Conservation (phyloP, 2,329 filamentous ascomycete species). For the Fusarium sp. region DNA sequence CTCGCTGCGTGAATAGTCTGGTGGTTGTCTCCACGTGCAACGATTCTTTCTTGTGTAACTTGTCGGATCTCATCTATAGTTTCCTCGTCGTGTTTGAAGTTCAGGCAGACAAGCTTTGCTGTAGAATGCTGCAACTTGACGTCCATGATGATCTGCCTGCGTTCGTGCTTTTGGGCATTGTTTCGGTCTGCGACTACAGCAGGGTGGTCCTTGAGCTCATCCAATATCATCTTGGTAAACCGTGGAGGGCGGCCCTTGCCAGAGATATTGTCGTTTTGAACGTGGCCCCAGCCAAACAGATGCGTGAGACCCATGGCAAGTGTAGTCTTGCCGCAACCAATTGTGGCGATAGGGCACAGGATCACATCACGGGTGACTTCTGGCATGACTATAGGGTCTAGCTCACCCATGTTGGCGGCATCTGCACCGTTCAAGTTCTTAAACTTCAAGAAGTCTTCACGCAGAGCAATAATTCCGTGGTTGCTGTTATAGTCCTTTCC, state of each 20-base stretch:
- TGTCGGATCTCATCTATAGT: conserved; percentile 78
- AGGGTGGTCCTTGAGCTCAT: conserved; percentile 71
- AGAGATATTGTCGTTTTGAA: conserved; percentile 97
- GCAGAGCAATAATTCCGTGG: conserved; percentile 92
- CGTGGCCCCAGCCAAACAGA: conserved; percentile 90
- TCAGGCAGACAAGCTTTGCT: conserved; percentile 83
- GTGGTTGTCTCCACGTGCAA: conserved; percentile 92
- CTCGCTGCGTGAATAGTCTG: conserved; percentile 94
- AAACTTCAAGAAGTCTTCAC: conserved; percentile 86
- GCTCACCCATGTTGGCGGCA: conserved; percentile 80
- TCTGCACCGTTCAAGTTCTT: conserved; percentile 90
- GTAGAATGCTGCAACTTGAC: conserved; percentile 71
- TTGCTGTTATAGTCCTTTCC: conserved; percentile 83
- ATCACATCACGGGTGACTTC: conserved; percentile 77
- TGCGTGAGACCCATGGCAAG: conserved; percentile 83
- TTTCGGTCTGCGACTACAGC: conserved; percentile 94
- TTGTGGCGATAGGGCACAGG: conserved; percentile 90
- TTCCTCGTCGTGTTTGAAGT: conserved; percentile 87
- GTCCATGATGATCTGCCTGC: conserved; percentile 87
- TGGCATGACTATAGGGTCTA: conserved; percentile 59
- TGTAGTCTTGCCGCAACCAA: conserved; percentile 97
- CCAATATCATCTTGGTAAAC: conserved; percentile 79
- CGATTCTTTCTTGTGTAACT: conserved; percentile 81
- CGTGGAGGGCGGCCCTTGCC: conserved; percentile 80
- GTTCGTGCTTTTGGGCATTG: conserved; percentile 89